phyloP scores from a whole-genome alignment of 805 yeast genomes.

The Starmera amethionina region DNA sequence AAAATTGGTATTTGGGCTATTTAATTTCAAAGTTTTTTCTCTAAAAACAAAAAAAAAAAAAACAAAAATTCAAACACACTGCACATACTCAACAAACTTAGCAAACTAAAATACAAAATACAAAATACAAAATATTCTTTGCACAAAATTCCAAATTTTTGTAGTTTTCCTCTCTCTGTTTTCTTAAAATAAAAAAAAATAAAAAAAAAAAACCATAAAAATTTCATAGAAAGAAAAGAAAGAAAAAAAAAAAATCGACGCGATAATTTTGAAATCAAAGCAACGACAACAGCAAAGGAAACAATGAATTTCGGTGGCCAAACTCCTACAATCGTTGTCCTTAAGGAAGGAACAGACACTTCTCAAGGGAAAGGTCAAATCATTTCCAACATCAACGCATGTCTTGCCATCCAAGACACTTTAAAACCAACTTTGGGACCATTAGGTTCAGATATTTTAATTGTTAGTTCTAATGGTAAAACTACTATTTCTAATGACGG shows the following conservation, averaged over 20 bases:
- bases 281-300: no score
- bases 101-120: no score
- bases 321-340: slow-evolving; percentile 96
- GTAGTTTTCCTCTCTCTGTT: no score
- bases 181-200: no score
- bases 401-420: slow-evolving; percentile 94
- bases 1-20: slow-evolving; percentile 57
- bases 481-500: slow-evolving; percentile 98
- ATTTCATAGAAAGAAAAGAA: no score
- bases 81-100: no score
- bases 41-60: no score
- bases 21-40: slow-evolving; percentile 5
- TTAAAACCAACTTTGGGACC: slow-evolving; percentile 95
- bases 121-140: no score
- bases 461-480: slow-evolving; percentile 73
- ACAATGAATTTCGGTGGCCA: slow-evolving; percentile 82
- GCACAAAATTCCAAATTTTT: no score
- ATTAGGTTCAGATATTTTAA: slow-evolving; percentile 88
- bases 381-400: slow-evolving; percentile 91
- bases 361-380: slow-evolving; percentile 97
- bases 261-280: not conserved
- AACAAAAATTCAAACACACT: no score
- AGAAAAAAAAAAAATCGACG: not conserved
- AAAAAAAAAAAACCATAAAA: no score
- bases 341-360: slow-evolving; percentile 95